Base-by-base conservation (phyloP, 768 basidiomycete genomes). In the Rhodotorula paludigena region DNA sequence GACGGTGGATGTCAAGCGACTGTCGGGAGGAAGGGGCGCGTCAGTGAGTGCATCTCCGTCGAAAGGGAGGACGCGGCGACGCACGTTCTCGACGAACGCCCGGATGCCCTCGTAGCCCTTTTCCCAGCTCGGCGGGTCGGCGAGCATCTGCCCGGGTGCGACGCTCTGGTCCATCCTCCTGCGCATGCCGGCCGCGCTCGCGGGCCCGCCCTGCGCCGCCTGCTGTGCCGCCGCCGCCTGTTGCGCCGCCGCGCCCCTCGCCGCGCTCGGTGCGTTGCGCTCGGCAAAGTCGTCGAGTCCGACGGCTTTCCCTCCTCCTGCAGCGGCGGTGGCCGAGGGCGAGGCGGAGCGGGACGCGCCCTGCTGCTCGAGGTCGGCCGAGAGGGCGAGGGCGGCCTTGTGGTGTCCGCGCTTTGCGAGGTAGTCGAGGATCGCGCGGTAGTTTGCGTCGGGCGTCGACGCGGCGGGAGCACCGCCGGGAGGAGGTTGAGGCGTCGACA, bases 1-100 rank as follows among this genome's bases (percentile, higher is more conserved):
- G 90, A 89, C 98, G 77, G 57, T 75, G 74, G 41, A 75, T 76
- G 66, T 75, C 75, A 61, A 76, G 64, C 23, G 74, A 71, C n/a
- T n/a, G n/a, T n/a, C n/a, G n/a, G n/a, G n/a, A n/a, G n/a, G n/a
- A n/a, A n/a, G n/a, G n/a, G n/a, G n/a, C n/a, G n/a, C n/a, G n/a
- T n/a, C n/a, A n/a, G n/a, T n/a, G n/a, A n/a, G n/a, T n/a, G n/a
- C n/a, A n/a, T n/a, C n/a, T n/a, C n/a, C n/a, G n/a, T n/a, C n/a
- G n/a, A n/a, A n/a, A n/a, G n/a, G n/a, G n/a, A n/a, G n/a, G n/a
- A n/a, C n/a, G n/a, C n/a, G n/a, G n/a, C n/a, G n/a, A n/a, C n/a
- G n/a, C n/a, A n/a, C n/a, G 49, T 71, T 66, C 41, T 74, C 64
- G 35, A 74, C 69, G 38, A 71, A 71, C 8, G 32, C 30, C 23